These are phyloP conservation scores for Pulveroboletus sp. DNA, from an alignment of 768 basidiomycete genomes.

Conservation along the genomic window DNA sequence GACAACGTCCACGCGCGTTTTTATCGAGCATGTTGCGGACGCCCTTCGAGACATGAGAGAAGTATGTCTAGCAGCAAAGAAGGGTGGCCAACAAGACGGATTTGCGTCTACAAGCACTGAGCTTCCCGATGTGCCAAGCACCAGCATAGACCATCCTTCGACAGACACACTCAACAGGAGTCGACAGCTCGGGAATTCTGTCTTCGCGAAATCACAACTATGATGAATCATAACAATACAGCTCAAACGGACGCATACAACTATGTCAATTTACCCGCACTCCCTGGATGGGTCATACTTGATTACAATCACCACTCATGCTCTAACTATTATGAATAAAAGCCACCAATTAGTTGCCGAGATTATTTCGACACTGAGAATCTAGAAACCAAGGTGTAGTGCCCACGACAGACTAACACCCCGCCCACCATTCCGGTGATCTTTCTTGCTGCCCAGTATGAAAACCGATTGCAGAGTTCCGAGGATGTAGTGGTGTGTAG, in stretches of 20 bases:
- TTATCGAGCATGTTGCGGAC: slow-evolving; percentile 57
- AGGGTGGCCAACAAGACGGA: slow-evolving; percentile 6
- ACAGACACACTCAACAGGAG: not conserved
- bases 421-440: not conserved
- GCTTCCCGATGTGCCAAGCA: too few relatives aligned
- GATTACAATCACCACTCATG: too few relatives aligned
- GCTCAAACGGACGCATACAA: not conserved
- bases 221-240: slow-evolving; percentile 1
- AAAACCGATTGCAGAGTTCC: slow-evolving; percentile 13
- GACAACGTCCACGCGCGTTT: slow-evolving; percentile 63
- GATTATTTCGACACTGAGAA: not conserved
- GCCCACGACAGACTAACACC: too few relatives aligned
- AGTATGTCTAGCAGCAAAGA: slow-evolving; percentile 36
- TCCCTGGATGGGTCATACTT: not conserved
- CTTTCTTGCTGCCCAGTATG: slow-evolving; percentile 12
- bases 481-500: slow-evolving; percentile 12
- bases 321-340: not conserved
- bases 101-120: not conserved
- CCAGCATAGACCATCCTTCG: not conserved
- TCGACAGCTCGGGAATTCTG: not conserved
- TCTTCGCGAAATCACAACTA: slow-evolving; percentile 15
- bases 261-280: not conserved
- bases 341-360: too few relatives aligned
- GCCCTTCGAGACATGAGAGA: slow-evolving; percentile 67
- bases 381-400: not conserved